Percentiles rank a stretch among this genome's conserved stretches.
Evolutionary conservation across 139 green algal genomes (phyloP).

Genomic region (Picochlorum sp.): DNA sequence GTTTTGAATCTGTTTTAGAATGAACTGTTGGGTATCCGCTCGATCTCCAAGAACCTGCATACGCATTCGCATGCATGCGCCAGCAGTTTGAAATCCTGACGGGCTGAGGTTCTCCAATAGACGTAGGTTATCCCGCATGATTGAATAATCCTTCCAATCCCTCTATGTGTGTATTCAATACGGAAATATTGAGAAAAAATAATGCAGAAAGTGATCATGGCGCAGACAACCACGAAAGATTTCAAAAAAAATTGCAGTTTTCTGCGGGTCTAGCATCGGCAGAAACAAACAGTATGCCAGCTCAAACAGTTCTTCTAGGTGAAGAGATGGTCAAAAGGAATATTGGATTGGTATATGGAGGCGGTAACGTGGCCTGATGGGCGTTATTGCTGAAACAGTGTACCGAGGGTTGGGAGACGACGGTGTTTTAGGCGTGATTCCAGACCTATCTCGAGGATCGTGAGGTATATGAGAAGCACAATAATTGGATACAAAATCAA

Average conservation of each 20-base stretch:
- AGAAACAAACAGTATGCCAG: constrained; percentile 38
- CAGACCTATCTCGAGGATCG: constrained; percentile 36
- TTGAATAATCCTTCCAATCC: no score
- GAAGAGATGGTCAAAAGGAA: constrained; percentile 40
- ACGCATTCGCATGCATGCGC: no score
- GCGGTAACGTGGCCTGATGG: constrained; percentile 66
- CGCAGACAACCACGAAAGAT: background rate
- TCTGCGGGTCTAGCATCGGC: constrained; percentile 50
- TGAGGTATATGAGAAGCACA: background rate
- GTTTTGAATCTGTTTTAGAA: no score
- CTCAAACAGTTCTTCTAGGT: constrained; percentile 31
- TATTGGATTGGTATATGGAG: constrained; percentile 61
- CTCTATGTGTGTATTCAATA: no score
- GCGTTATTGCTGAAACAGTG: constrained; percentile 50
- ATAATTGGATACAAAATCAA: background rate
- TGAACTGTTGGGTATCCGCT: no score
- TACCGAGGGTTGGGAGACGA: constrained; percentile 32
- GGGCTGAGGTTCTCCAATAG: no score
- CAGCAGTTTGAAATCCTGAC: no score
- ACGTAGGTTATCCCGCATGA: no score
- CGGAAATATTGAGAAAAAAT: background rate
- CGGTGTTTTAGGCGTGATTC: constrained; percentile 69
- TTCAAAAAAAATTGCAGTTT: constrained; percentile 42
- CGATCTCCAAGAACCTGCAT: no score
- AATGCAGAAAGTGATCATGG: background rate